These are phyloP conservation scores for Acanthamoeba healyi DNA, from an alignment of 208 protist genomes.

Conservation along the genomic window DNA sequence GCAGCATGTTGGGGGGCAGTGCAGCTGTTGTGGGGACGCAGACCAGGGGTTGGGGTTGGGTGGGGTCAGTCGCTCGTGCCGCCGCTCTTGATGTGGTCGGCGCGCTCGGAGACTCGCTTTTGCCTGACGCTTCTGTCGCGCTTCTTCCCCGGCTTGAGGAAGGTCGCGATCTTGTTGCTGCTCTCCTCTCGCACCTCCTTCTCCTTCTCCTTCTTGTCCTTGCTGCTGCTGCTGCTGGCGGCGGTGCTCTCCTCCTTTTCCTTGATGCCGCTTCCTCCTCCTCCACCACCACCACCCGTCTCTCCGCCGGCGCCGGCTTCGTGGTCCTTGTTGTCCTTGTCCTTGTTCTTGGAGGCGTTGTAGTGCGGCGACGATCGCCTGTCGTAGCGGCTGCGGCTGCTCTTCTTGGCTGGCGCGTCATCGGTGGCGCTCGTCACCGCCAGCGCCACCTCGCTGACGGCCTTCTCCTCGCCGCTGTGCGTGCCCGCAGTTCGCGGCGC, in stretches of 20 bases:
- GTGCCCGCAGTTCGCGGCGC: not conserved
- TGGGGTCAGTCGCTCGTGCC: too few species aligned
- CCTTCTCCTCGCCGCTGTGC: not conserved
- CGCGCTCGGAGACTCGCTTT: not conserved
- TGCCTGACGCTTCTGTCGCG: not conserved
- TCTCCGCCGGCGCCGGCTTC: not conserved
- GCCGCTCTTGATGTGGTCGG: not conserved
- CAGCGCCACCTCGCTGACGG: not conserved
- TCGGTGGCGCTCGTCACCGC: too few species aligned
- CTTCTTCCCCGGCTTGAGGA: constrained; percentile 6
- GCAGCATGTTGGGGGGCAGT: too few species aligned
- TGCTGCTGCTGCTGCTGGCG: too few species aligned
- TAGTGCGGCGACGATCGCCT: not conserved
- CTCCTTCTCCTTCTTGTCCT: not conserved
- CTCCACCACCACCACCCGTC: not conserved
- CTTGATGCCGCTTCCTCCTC: not conserved
- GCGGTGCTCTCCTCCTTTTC: not conserved
- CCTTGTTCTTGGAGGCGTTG: not conserved
- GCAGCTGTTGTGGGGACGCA: too few species aligned
- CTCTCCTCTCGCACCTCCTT: not conserved
- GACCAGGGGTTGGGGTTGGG: too few species aligned
- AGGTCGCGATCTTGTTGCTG: not conserved
- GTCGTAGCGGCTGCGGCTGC: not conserved
- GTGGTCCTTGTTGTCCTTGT: not conserved
- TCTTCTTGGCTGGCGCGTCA: not conserved